Evolutionary conservation across 257 asterid species (phyloP).

Genomic region (Rubia yunnanensis): DNA sequence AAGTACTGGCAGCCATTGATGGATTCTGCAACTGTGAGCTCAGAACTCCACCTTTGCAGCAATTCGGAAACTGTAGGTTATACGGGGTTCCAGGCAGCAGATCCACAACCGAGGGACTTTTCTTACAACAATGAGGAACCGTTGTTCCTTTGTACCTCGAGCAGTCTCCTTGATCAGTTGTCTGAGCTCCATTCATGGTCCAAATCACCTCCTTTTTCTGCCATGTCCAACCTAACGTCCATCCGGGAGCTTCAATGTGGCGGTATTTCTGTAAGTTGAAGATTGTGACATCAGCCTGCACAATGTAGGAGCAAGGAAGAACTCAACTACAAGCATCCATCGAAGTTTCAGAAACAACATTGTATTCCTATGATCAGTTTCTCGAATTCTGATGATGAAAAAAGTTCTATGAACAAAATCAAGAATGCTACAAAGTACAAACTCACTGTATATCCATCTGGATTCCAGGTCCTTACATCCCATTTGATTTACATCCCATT

Average conservation of each 20-base stretch:
- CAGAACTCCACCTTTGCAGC: conserved; percentile 52
- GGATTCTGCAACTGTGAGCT: conserved; percentile 47
- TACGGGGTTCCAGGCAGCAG: conserved; percentile 42
- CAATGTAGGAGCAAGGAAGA: background rate
- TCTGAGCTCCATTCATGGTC: conserved; percentile 38
- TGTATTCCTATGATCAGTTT: background rate
- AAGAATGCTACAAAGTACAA: background rate
- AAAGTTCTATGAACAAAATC: background rate
- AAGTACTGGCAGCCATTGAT: conserved; percentile 24
- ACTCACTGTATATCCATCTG: conserved; percentile 53
- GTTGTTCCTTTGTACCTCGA: conserved; percentile 27
- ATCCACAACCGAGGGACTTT: conserved; percentile 36
- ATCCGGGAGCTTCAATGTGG: conserved; percentile 41
- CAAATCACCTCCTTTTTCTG: conserved; percentile 44
- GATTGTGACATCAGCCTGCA: conserved; percentile 40
- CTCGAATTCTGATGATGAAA: background rate
- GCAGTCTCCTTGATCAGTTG: conserved; percentile 57
- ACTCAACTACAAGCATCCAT: too few relatives aligned
- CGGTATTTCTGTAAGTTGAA: conserved; percentile 40
- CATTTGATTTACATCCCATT: too few relatives aligned
- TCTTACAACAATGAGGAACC: conserved; percentile 49
- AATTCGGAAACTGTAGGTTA: conserved; percentile 40
- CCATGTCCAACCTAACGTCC: conserved; percentile 58
- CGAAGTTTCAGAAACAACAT: too few relatives aligned
- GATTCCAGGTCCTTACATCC: conserved; percentile 44